phyloP scores from a whole-genome alignment of 768 basidiomycete genomes.

The Kondoa subrosea region DNA sequence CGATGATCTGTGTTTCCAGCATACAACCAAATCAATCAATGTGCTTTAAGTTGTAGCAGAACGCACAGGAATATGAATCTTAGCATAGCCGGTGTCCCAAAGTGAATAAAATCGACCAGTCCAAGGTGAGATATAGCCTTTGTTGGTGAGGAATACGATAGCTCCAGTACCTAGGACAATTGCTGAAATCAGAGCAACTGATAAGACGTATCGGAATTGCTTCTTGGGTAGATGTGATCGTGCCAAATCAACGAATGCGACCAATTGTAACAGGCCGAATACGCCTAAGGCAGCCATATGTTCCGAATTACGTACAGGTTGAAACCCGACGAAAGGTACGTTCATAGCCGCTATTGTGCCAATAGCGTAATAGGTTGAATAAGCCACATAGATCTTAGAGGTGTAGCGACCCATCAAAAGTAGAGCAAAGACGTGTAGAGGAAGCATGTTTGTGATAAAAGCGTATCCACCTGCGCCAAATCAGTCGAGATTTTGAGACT shows the following conservation, averaged over 20 bases:
- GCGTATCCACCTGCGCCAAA: conserved; percentile 64
- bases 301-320: conserved; percentile 91
- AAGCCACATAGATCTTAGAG: conserved; percentile 77
- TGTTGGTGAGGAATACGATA: conserved; percentile 68
- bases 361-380: conserved; percentile 94
- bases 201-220: conserved; percentile 73
- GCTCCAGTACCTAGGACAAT: conserved; percentile 56
- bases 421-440: conserved; percentile 82
- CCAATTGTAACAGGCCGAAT: conserved; percentile 87
- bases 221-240: conserved; percentile 74
- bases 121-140: conserved; percentile 95
- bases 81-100: conserved; percentile 96
- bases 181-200: conserved; percentile 47
- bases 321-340: conserved; percentile 97
- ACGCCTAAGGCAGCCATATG: conserved; percentile 97
- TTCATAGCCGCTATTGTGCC: conserved; percentile 97
- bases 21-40: conserved; percentile 40
- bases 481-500: conserved; percentile 14
- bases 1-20: conserved; percentile 98
- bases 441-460: conserved; percentile 99
- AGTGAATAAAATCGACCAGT: conserved; percentile 99
- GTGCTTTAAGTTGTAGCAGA: too few species aligned
- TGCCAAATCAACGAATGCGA: conserved; percentile 79
- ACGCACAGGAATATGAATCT: conserved; percentile 28
- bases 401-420: conserved; percentile 92